Conservation (phyloP, 2,329 filamentous ascomycete species). For the Paecilomyces fulvus region DNA sequence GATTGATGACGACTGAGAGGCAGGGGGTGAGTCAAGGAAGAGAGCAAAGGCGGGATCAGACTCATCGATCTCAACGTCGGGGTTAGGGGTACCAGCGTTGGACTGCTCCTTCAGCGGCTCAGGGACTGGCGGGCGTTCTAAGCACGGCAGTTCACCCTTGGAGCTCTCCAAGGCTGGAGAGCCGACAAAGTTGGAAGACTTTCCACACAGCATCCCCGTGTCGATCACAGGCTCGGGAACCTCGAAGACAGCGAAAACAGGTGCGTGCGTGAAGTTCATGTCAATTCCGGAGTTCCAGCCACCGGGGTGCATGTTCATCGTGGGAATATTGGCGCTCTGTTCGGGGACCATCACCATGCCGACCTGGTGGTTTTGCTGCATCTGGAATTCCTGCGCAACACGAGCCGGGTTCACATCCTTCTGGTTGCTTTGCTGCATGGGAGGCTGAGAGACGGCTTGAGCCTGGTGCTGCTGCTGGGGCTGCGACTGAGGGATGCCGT, state of each 20-base stretch:
- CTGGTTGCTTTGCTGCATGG: slow-evolving; percentile 43
- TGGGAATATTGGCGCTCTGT: slow-evolving; percentile 63
- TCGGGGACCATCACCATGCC: slow-evolving; percentile 80
- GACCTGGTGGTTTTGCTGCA: slow-evolving; percentile 56
- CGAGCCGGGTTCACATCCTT: slow-evolving; percentile 61
- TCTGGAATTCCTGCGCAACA: slow-evolving; percentile 44
- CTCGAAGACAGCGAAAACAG: slow-evolving; percentile 60
- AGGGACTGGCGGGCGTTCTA: slow-evolving; percentile 31
- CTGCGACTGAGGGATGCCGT: slow-evolving; percentile 39
- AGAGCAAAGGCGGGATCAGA: slow-evolving; percentile 39
- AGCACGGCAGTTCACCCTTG: slow-evolving; percentile 43
- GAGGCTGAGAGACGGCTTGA: slow-evolving; percentile 31
- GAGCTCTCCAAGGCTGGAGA: slow-evolving; percentile 30
- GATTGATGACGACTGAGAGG: slow-evolving; percentile 33
- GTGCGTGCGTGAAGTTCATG: slow-evolving; percentile 34
- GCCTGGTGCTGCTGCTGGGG: slow-evolving; percentile 30
- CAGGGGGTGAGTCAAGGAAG: slow-evolving; percentile 44
- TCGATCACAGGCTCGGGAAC: slow-evolving; percentile 58
- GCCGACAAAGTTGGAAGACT: slow-evolving; percentile 51
- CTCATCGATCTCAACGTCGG: slow-evolving; percentile 48
- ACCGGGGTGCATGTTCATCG: slow-evolving; percentile 50
- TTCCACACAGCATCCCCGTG: slow-evolving; percentile 59
- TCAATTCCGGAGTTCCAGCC: slow-evolving; percentile 41
- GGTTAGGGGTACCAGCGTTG: slow-evolving; percentile 15
- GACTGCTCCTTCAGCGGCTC: slow-evolving; percentile 9